Evolutionary conservation across 306 rosid species (phyloP).

Genomic region (Geum urbanum): DNA sequence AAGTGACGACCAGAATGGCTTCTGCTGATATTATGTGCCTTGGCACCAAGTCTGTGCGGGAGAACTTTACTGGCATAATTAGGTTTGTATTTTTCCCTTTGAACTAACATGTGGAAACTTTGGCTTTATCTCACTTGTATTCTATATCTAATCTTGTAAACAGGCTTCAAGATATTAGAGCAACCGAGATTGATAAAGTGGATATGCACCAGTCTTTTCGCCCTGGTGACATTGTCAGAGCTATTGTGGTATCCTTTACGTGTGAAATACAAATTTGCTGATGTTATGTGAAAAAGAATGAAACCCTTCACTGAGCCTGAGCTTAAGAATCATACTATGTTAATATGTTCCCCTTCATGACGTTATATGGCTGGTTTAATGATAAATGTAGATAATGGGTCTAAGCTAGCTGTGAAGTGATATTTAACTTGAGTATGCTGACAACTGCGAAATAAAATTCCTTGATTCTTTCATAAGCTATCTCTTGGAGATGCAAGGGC

Average conservation of each 20-base stretch:
- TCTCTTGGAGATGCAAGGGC: constrained; percentile 96
- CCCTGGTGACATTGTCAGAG: constrained; percentile 76
- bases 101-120: not conserved
- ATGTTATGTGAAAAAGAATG: not conserved
- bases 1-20: constrained; percentile 69
- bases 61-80: constrained; percentile 71
- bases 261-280: constrained; percentile 3
- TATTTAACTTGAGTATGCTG: not conserved
- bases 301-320: not conserved
- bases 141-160: not conserved
- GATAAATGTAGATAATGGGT: not conserved
- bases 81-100: constrained; percentile 39
- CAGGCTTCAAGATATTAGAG: constrained; percentile 96
- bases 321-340: not conserved
- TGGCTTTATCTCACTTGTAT: not conserved
- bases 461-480: constrained; percentile 49
- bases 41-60: constrained; percentile 68
- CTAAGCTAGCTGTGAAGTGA: not conserved
- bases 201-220: constrained; percentile 74
- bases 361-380: not conserved
- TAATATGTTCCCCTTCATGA: not conserved
- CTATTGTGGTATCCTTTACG: constrained; percentile 66
- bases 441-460: constrained; percentile 15
- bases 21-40: constrained; percentile 87
- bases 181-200: constrained; percentile 94